Conservation (phyloP, 2,329 filamentous ascomycete species). For the Pochonia chlamydosporia region DNA sequence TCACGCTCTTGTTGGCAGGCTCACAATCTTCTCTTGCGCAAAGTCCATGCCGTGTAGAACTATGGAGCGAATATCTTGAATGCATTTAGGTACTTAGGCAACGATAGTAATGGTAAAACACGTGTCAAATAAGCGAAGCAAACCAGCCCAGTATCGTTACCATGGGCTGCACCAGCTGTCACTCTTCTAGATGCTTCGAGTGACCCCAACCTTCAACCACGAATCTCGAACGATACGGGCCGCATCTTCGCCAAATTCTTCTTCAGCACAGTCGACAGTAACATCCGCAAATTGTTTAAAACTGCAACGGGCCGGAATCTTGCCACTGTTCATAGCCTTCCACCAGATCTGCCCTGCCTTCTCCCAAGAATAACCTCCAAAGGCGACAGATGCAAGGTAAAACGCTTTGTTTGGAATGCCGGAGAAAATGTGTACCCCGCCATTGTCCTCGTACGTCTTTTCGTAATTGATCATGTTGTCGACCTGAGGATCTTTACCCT, state of each 20-base stretch:
- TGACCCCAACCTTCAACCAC: slow-evolving; percentile 43
- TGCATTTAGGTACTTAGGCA: background rate
- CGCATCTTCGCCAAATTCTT: slow-evolving; percentile 34
- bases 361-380: slow-evolving; percentile 50
- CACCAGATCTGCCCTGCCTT: slow-evolving; percentile 49
- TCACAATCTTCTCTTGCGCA: too few species aligned
- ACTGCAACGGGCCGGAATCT: slow-evolving; percentile 32
- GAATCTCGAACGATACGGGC: slow-evolving; percentile 39
- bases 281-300: slow-evolving; percentile 45
- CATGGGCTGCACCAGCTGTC: slow-evolving; percentile 7
- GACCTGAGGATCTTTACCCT: slow-evolving; percentile 49
- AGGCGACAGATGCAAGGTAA: slow-evolving; percentile 38
- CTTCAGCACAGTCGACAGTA: slow-evolving; percentile 39
- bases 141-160: background rate
- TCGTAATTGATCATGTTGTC: slow-evolving; percentile 39
- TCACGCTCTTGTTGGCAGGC: too few species aligned
- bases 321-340: slow-evolving; percentile 39
- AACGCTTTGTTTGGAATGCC: slow-evolving; percentile 55
- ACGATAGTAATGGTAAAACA: background rate
- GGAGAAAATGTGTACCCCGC: slow-evolving; percentile 50
- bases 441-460: slow-evolving; percentile 37
- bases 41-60: too few species aligned
- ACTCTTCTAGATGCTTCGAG: slow-evolving; percentile 14
- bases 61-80: background rate
- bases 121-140: background rate